Evolutionary conservation across 108 stramenopile species (phyloP), one percentile per base, ranked within the genome.

Genomic region (Fragilaria crotonensis): DNA sequence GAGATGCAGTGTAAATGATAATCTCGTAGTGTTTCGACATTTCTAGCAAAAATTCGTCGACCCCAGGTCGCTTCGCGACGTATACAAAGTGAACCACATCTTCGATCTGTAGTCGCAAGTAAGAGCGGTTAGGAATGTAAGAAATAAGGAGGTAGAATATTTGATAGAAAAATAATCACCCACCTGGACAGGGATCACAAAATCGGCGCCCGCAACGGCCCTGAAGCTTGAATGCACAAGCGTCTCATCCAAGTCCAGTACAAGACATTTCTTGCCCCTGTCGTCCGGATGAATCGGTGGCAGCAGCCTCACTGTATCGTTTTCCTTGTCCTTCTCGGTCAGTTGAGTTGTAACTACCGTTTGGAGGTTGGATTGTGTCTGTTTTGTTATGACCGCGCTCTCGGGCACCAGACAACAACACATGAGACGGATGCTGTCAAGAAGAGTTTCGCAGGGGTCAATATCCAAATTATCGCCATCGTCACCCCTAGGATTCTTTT

Each of bases 181-280:
- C 62, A 97, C 95, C 69, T 87, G 89, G 44, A 99, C 96, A 49
- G 96, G 95, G 60, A 99, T 95, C n/a, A 96, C 85, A 77, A 96
- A 97, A 79, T 97, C 96, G 5, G 99, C 93, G 19, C 85, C 85
- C 2, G 88, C 70, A 11, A 98, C 95, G 1, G 97, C 94, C 64
- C 95, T 76, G 57, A 98, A 98, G 56, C 95, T 96, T 20, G 93
- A 96, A 74, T 98, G 99, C 4, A 98, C 97, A 21, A 99, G 64
- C 4, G 99, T 99, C 66, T 99, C 99, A 65, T 99, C 99, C 50
- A 99, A 67, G 59, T 99, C 99, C 32, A 99, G 77, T 30, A 97
- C 94, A 28, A 99, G 78, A 76, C 94, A 94, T 48, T 88, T 90
- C 69, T 91, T 92, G 20, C 90, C 94, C 47, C 33, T 49, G 71